These are phyloP conservation scores for Pseudogymnoascus sp. DNA, from an alignment of 2,329 filamentous ascomycete species.

Conservation along the genomic window DNA sequence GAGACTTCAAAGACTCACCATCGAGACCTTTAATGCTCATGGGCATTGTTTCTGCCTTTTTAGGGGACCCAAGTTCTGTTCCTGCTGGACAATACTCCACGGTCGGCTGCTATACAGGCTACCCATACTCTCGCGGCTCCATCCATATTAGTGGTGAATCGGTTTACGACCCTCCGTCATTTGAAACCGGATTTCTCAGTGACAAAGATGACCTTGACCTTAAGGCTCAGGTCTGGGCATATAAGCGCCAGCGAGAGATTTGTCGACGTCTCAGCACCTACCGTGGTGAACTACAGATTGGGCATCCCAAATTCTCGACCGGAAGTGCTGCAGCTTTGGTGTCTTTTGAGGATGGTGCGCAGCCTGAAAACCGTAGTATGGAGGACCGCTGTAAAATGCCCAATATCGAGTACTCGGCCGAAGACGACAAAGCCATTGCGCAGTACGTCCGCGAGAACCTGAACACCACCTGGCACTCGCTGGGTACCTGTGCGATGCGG, in stretches of 20 bases:
- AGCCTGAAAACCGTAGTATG: conserved; percentile 15
- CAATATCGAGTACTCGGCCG: conserved; percentile 1
- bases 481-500: conserved; percentile 31
- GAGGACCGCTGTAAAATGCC: conserved; percentile 14
- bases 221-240: conserved; percentile 53
- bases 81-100: conserved; percentile 44
- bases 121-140: conserved; percentile 54
- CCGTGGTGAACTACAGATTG: conserved; percentile 36
- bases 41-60: conserved; percentile 41
- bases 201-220: conserved; percentile 44
- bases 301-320: conserved; percentile 39
- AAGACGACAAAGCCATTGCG: conserved; percentile 26
- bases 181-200: conserved; percentile 50
- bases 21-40: conserved; percentile 40
- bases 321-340: conserved; percentile 35
- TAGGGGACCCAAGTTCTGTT: conserved; percentile 36
- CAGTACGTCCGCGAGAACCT: conserved; percentile 30
- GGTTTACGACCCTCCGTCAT: conserved; percentile 36
- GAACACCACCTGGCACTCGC: conserved; percentile 28
- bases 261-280: conserved; percentile 47
- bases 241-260: conserved; percentile 59
- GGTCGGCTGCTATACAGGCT: conserved; percentile 46
- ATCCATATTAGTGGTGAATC: conserved; percentile 49
- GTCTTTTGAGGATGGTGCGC: conserved; percentile 22
- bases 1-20: conserved; percentile 39